Evolutionary conservation across 2,329 filamentous ascomycete genomes (phyloP).

Genomic region (Mycocentrospora acerina): DNA sequence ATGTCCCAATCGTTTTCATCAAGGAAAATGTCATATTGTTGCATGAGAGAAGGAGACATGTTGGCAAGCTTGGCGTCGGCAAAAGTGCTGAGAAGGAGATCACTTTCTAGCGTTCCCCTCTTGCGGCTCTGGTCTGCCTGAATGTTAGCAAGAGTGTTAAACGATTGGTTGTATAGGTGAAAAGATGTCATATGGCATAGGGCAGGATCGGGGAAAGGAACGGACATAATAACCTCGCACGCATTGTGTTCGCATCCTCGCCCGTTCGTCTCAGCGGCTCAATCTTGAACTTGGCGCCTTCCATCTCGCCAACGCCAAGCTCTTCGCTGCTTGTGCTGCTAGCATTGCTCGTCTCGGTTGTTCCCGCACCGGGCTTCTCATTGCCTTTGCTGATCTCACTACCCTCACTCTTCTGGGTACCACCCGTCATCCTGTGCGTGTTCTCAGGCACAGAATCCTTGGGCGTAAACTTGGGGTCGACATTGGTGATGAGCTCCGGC

Average conservation of each 20-base stretch:
- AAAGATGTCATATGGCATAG: constrained; percentile 1
- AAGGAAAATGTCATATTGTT: constrained; percentile 86
- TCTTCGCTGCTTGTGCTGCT: constrained; percentile 30
- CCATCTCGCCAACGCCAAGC: constrained; percentile 35
- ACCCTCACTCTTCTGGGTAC: constrained; percentile 54
- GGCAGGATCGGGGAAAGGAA: constrained; percentile 23
- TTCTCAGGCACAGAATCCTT: constrained; percentile 64
- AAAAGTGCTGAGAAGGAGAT: constrained; percentile 95
- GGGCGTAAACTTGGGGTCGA: constrained; percentile 58
- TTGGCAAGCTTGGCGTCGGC: constrained; percentile 73
- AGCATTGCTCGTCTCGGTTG: constrained; percentile 34
- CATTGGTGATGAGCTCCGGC: constrained; percentile 61
- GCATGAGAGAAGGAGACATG: constrained; percentile 73
- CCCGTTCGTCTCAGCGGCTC: constrained; percentile 84
- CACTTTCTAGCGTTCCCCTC: constrained; percentile 90
- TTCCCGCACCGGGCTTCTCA: constrained; percentile 24
- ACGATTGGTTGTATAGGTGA: constrained; percentile 1
- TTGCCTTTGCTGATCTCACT: constrained; percentile 35
- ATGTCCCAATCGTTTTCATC: constrained; percentile 99
- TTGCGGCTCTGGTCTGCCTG: constrained; percentile 91
- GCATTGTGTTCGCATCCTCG: constrained; percentile 82
- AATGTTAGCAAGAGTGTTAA: constrained; percentile 9
- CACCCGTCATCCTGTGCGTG: constrained; percentile 66
- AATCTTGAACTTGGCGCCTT: constrained; percentile 69
- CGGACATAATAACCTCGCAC: constrained; percentile 77